phyloP scores from a whole-genome alignment of 768 basidiomycete species.

The Chlorophyllum brunneum region DNA sequence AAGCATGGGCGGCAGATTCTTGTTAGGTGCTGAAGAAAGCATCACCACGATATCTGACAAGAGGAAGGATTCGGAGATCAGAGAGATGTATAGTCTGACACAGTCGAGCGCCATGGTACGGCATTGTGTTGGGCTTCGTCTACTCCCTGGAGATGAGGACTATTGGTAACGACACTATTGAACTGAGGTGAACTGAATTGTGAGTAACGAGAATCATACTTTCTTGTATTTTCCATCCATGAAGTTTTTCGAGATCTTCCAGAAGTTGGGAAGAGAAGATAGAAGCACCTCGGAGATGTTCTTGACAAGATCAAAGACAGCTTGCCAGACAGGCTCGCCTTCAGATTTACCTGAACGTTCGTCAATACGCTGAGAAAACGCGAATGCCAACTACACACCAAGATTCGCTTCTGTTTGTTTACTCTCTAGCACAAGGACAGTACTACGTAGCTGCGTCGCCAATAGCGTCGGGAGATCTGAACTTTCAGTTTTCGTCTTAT shows the following conservation, averaged over 20 bases:
- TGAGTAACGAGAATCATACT: constrained; percentile 36
- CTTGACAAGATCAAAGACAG: constrained; percentile 75
- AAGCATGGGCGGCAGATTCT: constrained; percentile 46
- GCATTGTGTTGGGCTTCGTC: constrained; percentile 81
- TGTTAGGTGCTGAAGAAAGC: constrained; percentile 42
- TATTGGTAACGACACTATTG: constrained; percentile 21
- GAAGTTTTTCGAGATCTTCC: constrained; percentile 87
- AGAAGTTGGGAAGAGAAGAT: constrained; percentile 86
- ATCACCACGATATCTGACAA: constrained; percentile 61
- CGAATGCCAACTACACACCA: constrained; percentile 36
- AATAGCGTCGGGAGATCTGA: constrained; percentile 38
- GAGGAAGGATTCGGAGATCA: constrained; percentile 87
- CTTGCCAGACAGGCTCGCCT: constrained; percentile 80
- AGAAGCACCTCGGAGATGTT: constrained; percentile 83
- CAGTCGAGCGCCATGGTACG: constrained; percentile 86
- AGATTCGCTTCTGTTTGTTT: constrained; percentile 61
- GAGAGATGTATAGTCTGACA: constrained; percentile 78
- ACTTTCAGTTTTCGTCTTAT: constrained; percentile 34
- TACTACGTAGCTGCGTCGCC: constrained; percentile 54
- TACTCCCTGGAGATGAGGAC: constrained; percentile 38
- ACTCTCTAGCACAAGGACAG: constrained; percentile 55
- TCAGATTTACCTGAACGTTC: constrained; percentile 54
- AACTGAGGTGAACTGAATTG: constrained; percentile 7
- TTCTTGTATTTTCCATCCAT: constrained; percentile 92
- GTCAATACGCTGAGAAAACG: background rate